Evolutionary conservation across 1,284 basidiomycete genomes (phyloP).

Genomic region (Irpex sp.): DNA sequence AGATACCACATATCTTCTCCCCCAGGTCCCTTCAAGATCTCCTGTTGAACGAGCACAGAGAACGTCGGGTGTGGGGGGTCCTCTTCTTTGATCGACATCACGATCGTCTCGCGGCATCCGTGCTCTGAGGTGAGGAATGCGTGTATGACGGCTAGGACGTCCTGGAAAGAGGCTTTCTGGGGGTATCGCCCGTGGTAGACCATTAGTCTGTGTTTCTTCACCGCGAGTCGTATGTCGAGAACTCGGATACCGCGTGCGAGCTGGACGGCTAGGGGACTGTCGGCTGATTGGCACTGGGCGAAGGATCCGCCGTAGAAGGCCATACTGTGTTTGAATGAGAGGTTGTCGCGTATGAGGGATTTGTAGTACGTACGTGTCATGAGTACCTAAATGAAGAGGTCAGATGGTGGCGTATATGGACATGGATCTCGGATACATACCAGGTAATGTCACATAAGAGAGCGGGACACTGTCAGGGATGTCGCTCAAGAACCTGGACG

Average conservation of each 20-base stretch:
- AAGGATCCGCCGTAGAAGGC: slow-evolving; percentile 79
- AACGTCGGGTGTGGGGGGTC: slow-evolving; percentile 54
- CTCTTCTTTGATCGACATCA: slow-evolving; percentile 88
- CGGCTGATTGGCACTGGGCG: slow-evolving; percentile 64
- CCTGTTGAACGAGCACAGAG: slow-evolving; percentile 61
- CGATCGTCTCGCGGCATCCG: slow-evolving; percentile 65
- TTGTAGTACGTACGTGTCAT: slow-evolving; percentile 56
- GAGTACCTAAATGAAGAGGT: slow-evolving; percentile 45
- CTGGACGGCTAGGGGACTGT: slow-evolving; percentile 54
- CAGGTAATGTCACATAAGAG: slow-evolving; percentile 72
- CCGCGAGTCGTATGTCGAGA: slow-evolving; percentile 76
- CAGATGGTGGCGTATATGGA: not conserved
- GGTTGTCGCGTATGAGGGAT: not conserved
- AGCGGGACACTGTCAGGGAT: slow-evolving; percentile 65
- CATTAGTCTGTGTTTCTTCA: slow-evolving; percentile 58
- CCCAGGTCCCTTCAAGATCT: slow-evolving; percentile 55
- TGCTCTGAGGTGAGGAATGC: slow-evolving; percentile 59
- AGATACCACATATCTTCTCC: slow-evolving; percentile 75
- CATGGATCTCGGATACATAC: slow-evolving; percentile 32
- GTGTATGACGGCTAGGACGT: slow-evolving; percentile 57
- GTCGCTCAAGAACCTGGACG: slow-evolving; percentile 59
- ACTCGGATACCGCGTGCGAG: slow-evolving; percentile 71
- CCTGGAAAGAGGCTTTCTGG: slow-evolving; percentile 63
- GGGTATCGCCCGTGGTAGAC: slow-evolving; percentile 81
- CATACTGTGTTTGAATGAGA: slow-evolving; percentile 43